Percentiles rank a stretch among this genome's conserved stretches.
phyloP scores from a whole-genome alignment of 495 filamentous ascomycete species.

The Aspergillus steynii region DNA sequence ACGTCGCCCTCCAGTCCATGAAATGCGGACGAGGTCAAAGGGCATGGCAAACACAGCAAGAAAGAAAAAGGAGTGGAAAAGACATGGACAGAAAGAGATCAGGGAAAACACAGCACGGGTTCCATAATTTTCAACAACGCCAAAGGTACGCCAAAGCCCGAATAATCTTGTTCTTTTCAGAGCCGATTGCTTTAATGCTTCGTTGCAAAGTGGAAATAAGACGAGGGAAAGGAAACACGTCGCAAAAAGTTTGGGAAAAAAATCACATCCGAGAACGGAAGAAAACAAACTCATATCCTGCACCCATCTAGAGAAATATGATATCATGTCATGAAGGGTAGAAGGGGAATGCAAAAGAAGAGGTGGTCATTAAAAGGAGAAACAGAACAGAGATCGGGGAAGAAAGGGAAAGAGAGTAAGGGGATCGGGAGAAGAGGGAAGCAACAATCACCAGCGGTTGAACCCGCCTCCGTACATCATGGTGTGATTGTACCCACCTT shows the following conservation, averaged over 20 bases:
- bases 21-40: background rate
- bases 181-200: conserved; percentile 37
- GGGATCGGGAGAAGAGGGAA: conserved; percentile 25
- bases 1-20: background rate
- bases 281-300: conserved; percentile 28
- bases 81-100: conserved; percentile 15
- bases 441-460: conserved; percentile 66
- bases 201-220: conserved; percentile 28
- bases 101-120: conserved; percentile 15
- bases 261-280: conserved; percentile 27
- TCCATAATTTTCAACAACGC: conserved; percentile 32
- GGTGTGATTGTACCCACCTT: conserved; percentile 94
- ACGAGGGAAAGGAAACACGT: conserved; percentile 31
- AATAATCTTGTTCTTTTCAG: conserved; percentile 32
- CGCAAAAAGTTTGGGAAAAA: conserved; percentile 32
- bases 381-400: conserved; percentile 1
- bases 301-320: conserved; percentile 30
- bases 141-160: conserved; percentile 35
- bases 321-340: conserved; percentile 40
- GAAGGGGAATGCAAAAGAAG: conserved; percentile 14
- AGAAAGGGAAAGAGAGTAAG: conserved; percentile 11
- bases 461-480: conserved; percentile 85
- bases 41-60: conserved; percentile 1
- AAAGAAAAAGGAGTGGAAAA: conserved; percentile 8
- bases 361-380: conserved; percentile 22